Conservation (phyloP, 257 asterid species). For the Linaria vulgaris region DNA sequence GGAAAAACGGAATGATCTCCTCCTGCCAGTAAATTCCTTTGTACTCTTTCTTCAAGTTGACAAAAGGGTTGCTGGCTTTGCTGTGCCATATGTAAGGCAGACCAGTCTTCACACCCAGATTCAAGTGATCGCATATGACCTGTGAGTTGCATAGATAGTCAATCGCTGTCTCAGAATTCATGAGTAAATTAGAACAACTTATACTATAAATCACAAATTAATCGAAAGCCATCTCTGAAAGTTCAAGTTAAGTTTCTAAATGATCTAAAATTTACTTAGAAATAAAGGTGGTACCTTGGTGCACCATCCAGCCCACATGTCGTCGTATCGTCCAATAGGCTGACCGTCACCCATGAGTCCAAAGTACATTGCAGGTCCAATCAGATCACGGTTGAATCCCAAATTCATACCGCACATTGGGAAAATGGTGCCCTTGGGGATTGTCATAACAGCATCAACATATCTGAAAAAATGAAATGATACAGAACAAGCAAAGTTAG, state of each 20-base stretch:
- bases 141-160: conserved; percentile 13
- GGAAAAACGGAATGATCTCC: conserved; percentile 73
- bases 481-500: conserved; percentile 14
- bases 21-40: conserved; percentile 87
- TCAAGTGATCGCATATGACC: conserved; percentile 83
- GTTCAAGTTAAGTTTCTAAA: too few relatives aligned
- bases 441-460: conserved; percentile 78
- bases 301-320: conserved; percentile 92
- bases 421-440: conserved; percentile 75
- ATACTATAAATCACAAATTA: not conserved
- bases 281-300: conserved; percentile 67
- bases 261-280: too few relatives aligned
- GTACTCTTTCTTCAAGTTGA: conserved; percentile 76
- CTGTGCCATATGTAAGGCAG: conserved; percentile 90
- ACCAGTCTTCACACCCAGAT: conserved; percentile 68
- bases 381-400: conserved; percentile 73
- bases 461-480: conserved; percentile 39
- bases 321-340: conserved; percentile 81
- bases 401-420: conserved; percentile 89
- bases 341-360: conserved; percentile 95
- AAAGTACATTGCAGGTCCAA: conserved; percentile 90
- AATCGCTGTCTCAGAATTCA: not conserved
- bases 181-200: too few relatives aligned
- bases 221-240: too few relatives aligned
- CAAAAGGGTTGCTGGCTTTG: conserved; percentile 86